A percentile compares a stretch with the other conserved stretches of the same genome.
phyloP scores from a whole-genome alignment of 495 filamentous ascomycete genomes.

The Chlorociboria aeruginascens region DNA sequence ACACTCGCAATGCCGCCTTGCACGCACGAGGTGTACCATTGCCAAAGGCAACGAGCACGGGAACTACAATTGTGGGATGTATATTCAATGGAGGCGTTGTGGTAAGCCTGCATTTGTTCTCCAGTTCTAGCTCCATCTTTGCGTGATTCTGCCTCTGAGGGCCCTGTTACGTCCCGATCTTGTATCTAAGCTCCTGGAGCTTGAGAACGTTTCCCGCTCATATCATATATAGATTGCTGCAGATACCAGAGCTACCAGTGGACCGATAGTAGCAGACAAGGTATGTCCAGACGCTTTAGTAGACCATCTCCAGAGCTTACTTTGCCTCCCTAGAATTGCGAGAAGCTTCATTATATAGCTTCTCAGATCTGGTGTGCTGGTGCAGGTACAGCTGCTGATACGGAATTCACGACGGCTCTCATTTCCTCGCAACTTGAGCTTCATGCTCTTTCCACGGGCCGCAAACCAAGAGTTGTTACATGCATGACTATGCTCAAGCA shows the following conservation, averaged over 20 bases:
- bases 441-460: slow-evolving; percentile 87
- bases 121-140: not conserved
- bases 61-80: slow-evolving; percentile 98
- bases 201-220: slow-evolving; percentile 1
- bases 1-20: slow-evolving; percentile 93
- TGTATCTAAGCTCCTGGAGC: slow-evolving; percentile 1
- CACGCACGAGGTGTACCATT: slow-evolving; percentile 87
- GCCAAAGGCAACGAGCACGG: slow-evolving; percentile 96
- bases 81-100: slow-evolving; percentile 95
- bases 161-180: not conserved
- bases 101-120: slow-evolving; percentile 34
- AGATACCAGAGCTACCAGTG: slow-evolving; percentile 95
- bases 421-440: slow-evolving; percentile 98
- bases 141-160: not conserved
- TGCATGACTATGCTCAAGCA: slow-evolving; percentile 99
- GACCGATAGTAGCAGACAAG: slow-evolving; percentile 98
- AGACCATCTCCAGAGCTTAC: not conserved
- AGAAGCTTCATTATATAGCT: slow-evolving; percentile 98
- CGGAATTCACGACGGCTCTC: slow-evolving; percentile 96
- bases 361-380: slow-evolving; percentile 99
- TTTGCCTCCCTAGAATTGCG: slow-evolving; percentile 61
- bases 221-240: slow-evolving; percentile 61
- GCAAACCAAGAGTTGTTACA: slow-evolving; percentile 92
- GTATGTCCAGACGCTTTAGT: slow-evolving; percentile 24
- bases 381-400: slow-evolving; percentile 95